Percentiles rank a stretch among this genome's conserved stretches.
These are phyloP conservation scores for Emergomyces pasteurianus DNA, from an alignment of 2,329 filamentous ascomycete species.

Conservation along the genomic window DNA sequence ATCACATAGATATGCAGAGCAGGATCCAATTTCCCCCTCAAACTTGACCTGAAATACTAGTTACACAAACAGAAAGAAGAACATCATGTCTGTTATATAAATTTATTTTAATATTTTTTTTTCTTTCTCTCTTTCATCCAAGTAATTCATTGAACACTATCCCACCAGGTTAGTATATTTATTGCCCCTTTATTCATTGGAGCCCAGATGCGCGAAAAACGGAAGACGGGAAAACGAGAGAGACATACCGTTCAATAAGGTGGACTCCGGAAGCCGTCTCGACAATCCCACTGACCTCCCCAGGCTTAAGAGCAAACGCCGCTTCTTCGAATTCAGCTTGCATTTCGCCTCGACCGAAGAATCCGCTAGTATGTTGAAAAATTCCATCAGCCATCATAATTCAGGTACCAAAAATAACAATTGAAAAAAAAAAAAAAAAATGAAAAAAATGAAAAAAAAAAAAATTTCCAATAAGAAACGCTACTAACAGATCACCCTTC, in stretches of 20 bases:
- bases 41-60: neutral
- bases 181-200: neutral
- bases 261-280: constrained; percentile 91
- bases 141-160: neutral
- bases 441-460: neutral
- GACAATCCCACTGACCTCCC: constrained; percentile 75
- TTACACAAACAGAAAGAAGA: neutral
- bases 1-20: neutral
- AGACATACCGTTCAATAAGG: constrained; percentile 75
- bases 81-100: neutral
- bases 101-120: neutral
- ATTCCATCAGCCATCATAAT: no score
- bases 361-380: constrained; percentile 45
- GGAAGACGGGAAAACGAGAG: neutral
- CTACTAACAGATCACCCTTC: constrained; percentile 66
- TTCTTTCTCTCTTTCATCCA: neutral
- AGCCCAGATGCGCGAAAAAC: neutral
- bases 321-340: constrained; percentile 98
- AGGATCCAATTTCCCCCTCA: neutral
- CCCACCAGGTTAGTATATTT: neutral
- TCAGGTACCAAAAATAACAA: neutral
- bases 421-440: neutral
- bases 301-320: constrained; percentile 76
- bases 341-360: constrained; percentile 92
- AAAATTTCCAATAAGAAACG: neutral